Base-by-base conservation (phyloP, 1,284 basidiomycete genomes). In the Trichosporon ovoides region DNA sequence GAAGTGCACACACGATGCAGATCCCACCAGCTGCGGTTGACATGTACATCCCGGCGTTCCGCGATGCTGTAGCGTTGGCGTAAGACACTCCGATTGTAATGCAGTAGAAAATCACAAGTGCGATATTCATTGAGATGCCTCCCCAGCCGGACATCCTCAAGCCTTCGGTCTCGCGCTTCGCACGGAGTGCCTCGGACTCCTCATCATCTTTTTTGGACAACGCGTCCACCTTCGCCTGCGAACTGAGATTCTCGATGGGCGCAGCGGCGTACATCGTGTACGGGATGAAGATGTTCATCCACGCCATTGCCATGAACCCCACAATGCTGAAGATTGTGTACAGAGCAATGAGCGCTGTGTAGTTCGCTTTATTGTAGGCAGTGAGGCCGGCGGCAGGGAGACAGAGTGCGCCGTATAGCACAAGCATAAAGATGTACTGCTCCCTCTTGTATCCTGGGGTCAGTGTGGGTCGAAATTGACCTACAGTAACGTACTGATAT, bases 311-410 rank as follows among this genome's bases (percentile, higher is more conserved):
- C 24, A 59, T 33, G 33, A 38, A 59, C 2, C 57, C 57, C 22
- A 54, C 43, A 11, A 59, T 54, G 36, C 38, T 54, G 46, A 55
- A 59, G 48, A 59, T 36, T 22, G 37, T 40, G 36, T 55, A 59
- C 19, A 59, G 38, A 9, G 20, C 31, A 13, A 37, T 43, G 10
- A 59, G 46, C 4, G 40, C 57, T n/a, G 38, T 55, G 40, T 40
- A 59, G 40, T 49, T 49, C 20, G 57, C 48, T 1, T 55, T 9
- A 18, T 37, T 50, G 52, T 49, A 55, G n/a, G 34, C 43, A 14
- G 57, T 59, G 22, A 59, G 52, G 9, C 52, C 57, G 11, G 57
- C 57, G 19, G 57, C 53, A 2, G 57, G 57, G 2, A 59, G 57
- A 40, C 40, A 48, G 16, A 59, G 53, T 7, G 53, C 53, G 0